These are phyloP conservation scores for Kazachstania kunashirensis DNA, from an alignment of 805 yeast species.

Conservation along the genomic window DNA sequence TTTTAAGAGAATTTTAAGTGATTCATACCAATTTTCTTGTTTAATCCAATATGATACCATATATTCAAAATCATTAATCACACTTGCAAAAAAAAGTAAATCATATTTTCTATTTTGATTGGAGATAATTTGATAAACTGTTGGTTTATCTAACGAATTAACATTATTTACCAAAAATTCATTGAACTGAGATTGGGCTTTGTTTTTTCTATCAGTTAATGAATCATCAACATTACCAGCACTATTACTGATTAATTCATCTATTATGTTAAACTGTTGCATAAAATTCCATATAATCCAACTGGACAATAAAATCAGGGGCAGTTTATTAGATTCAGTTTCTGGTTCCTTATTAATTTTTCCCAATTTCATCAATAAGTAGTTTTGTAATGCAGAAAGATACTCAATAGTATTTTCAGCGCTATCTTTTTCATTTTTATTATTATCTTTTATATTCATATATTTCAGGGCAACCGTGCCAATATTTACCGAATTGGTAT, in stretches of 20 bases:
- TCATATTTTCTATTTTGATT: constrained; percentile 58
- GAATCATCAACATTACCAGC: constrained; percentile 6
- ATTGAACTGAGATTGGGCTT: constrained; percentile 24
- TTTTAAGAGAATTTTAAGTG: constrained; percentile 47
- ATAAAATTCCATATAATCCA: constrained; percentile 32
- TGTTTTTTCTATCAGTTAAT: constrained; percentile 23
- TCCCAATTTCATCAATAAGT: constrained; percentile 36
- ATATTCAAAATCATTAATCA: constrained; percentile 57
- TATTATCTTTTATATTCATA: constrained; percentile 30
- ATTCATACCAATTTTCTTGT: constrained; percentile 62
- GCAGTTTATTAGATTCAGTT: constrained; percentile 3
- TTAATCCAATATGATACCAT: constrained; percentile 63
- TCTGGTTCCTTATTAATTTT: constrained; percentile 21
- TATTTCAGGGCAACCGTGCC: constrained; percentile 57
- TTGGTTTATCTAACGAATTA: constrained; percentile 47
- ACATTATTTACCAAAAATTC: constrained; percentile 43
- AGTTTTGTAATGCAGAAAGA: constrained; percentile 37
- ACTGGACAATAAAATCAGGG: constrained; percentile 28
- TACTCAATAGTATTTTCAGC: constrained; percentile 23
- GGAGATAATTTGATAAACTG: constrained; percentile 62
- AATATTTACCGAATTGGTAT: constrained; percentile 48
- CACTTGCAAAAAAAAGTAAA: constrained; percentile 56
- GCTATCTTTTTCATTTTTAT: too few relatives aligned
- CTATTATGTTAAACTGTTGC: constrained; percentile 29
- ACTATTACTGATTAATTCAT: constrained; percentile 23